Percentiles rank a stretch among this genome's conserved stretches.
Evolutionary conservation across 1,139 yeast genomes (phyloP).

Genomic region (Taphrina flavorubra): DNA sequence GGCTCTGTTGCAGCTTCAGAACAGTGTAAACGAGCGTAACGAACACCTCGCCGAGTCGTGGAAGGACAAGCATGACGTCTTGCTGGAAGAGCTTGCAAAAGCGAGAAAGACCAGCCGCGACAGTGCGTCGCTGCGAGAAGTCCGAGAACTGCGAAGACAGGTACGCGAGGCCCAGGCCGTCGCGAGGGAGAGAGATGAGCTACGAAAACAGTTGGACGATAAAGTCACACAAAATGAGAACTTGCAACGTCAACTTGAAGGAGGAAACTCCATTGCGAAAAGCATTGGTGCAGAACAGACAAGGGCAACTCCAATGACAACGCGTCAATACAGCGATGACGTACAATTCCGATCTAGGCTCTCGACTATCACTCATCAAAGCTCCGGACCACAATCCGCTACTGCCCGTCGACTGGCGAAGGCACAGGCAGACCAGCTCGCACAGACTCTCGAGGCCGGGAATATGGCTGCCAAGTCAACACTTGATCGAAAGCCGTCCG

Average conservation of each 20-base stretch:
- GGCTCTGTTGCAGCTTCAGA: slow-evolving; percentile 1
- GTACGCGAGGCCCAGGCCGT: not conserved
- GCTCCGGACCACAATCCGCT: slow-evolving; percentile 10
- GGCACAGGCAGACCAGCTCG: slow-evolving; percentile 7
- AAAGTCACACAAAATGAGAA: not conserved
- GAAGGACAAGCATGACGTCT: slow-evolving; percentile 20
- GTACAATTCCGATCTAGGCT: no score
- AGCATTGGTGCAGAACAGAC: not conserved
- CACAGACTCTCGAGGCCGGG: not conserved
- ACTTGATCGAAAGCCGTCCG: not conserved
- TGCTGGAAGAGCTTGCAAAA: slow-evolving; percentile 28
- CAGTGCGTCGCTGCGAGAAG: slow-evolving; percentile 12
- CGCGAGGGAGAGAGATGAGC: not conserved
- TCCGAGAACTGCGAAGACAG: slow-evolving; percentile 26
- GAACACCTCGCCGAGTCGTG: not conserved
- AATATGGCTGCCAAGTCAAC: not conserved
- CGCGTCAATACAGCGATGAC: not conserved
- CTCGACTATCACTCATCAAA: not conserved
- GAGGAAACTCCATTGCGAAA: not conserved
- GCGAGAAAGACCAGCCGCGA: slow-evolving; percentile 8
- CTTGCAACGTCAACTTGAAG: slow-evolving; percentile 9
- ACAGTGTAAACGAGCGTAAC: slow-evolving; percentile 5
- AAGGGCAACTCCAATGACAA: not conserved
- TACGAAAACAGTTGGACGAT: not conserved
- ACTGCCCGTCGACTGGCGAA: slow-evolving; percentile 24